These are phyloP conservation scores for Selenicereus undatus DNA, from an alignment of 148 eudicot species.

Conservation along the genomic window DNA sequence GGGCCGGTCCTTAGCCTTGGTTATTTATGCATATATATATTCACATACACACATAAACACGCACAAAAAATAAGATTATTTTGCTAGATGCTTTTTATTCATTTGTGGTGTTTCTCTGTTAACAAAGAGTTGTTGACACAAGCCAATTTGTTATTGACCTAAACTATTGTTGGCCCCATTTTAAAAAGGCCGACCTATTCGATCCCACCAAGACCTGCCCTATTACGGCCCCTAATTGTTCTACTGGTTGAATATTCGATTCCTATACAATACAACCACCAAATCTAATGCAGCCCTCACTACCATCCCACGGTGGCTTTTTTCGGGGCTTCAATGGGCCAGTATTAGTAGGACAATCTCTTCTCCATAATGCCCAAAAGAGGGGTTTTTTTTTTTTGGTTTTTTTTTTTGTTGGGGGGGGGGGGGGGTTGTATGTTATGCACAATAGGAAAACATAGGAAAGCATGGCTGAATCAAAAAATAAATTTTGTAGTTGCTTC, in stretches of 20 bases:
- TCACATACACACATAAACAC: not conserved
- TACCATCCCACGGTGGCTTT: not conserved
- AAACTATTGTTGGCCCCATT: no score
- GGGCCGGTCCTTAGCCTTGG: no score
- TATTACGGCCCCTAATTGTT: not conserved
- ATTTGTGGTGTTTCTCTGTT: no score
- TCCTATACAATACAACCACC: not conserved
- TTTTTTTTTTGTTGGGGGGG: no score
- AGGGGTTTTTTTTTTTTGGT: not conserved
- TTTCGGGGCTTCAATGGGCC: not conserved
- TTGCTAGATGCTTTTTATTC: no score
- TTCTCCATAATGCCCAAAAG: not conserved
- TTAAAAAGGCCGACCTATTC: not conserved
- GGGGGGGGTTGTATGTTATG: not conserved
- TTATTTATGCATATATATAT: not conserved
- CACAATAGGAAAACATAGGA: not conserved
- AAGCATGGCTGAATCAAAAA: not conserved
- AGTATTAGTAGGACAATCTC: not conserved
- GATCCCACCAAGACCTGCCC: not conserved
- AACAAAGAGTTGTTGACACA: no score
- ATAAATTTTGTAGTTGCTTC: slow-evolving; percentile 19
- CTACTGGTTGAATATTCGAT: not conserved
- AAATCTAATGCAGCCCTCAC: not conserved
- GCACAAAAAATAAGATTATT: no score
- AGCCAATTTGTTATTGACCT: no score